Conservation (phyloP, 768 basidiomycete species). For the Auricularia heimuer region DNA sequence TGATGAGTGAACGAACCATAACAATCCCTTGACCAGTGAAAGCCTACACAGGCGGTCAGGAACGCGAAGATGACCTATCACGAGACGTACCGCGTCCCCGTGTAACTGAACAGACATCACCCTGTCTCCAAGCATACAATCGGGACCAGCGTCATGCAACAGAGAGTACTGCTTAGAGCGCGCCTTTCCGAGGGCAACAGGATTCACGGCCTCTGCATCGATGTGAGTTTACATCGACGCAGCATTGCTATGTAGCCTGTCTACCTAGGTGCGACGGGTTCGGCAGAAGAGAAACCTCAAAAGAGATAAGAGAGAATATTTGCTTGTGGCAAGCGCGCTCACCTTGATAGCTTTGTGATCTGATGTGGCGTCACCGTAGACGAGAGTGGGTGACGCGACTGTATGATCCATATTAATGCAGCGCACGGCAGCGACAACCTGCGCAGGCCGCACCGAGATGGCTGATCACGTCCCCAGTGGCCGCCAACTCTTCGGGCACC, state of each 20-base stretch:
- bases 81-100: constrained; percentile 51
- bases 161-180: constrained; percentile 84
- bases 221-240: neutral
- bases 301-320: constrained; percentile 6
- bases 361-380: constrained; percentile 37
- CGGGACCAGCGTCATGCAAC: constrained; percentile 45
- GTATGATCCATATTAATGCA: neutral
- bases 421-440: neutral
- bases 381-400: constrained; percentile 58
- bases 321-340: constrained; percentile 52
- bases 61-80: neutral
- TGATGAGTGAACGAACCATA: constrained; percentile 48
- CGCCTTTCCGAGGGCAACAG: constrained; percentile 81
- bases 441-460: constrained; percentile 46
- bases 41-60: constrained; percentile 24
- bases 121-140: constrained; percentile 44
- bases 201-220: constrained; percentile 67
- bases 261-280: constrained; percentile 24
- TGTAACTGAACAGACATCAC: constrained; percentile 88
- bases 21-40: constrained; percentile 87
- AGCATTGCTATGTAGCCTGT: neutral
- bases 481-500: constrained; percentile 52
- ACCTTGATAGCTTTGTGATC: constrained; percentile 45
- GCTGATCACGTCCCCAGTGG: constrained; percentile 79
- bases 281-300: constrained; percentile 7